Evolutionary conservation across 768 basidiomycete species (phyloP).

Genomic region (Tricholoma sp.): DNA sequence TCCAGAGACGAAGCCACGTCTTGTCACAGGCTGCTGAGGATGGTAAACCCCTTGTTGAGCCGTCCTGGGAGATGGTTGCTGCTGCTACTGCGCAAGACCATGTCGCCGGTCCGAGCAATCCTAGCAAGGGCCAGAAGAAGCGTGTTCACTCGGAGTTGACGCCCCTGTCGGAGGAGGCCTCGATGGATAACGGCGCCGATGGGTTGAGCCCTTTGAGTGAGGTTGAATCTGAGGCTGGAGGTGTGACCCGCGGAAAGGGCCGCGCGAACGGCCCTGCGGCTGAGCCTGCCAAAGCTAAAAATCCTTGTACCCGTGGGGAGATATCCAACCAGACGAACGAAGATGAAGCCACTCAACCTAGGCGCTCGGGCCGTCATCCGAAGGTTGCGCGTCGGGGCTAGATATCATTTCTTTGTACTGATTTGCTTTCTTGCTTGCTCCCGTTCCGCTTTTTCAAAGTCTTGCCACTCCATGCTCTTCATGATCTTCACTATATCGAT

Average conservation of each 20-base stretch:
- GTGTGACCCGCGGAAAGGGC: conserved; percentile 12
- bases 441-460: neutral
- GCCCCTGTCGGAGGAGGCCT: conserved; percentile 36
- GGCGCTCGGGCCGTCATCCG: conserved; percentile 31
- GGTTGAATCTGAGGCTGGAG: conserved; percentile 1
- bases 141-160: conserved; percentile 39
- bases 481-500: neutral
- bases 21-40: conserved; percentile 41
- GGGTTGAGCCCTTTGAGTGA: conserved; percentile 8
- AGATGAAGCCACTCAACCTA: conserved; percentile 18
- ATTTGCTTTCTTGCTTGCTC: neutral
- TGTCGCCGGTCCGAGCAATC: conserved; percentile 12
- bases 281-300: conserved; percentile 6
- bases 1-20: conserved; percentile 46
- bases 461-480: neutral
- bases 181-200: conserved; percentile 7
- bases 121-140: conserved; percentile 30
- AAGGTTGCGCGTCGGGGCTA: conserved; percentile 22
- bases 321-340: conserved; percentile 13
- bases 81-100: conserved; percentile 28
- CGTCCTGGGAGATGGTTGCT: conserved; percentile 54
- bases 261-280: conserved; percentile 3
- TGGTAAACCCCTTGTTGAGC: conserved; percentile 36
- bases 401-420: neutral
- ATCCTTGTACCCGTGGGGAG: conserved; percentile 5